Evolutionary conservation across 768 basidiomycete genomes (phyloP).

Genomic region (Russula abietina): DNA sequence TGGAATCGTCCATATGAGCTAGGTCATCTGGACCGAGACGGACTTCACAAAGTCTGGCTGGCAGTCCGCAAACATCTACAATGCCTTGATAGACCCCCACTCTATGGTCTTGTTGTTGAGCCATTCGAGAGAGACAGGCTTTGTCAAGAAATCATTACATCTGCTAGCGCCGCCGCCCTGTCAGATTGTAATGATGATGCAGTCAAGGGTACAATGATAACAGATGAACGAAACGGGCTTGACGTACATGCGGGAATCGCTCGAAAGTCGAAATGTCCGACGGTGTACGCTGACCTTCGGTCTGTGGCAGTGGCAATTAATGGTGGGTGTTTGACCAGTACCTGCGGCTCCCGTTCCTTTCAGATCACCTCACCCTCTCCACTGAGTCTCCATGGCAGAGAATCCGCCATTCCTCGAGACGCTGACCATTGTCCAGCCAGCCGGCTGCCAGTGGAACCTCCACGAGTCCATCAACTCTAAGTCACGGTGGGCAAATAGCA

Average conservation of each 20-base stretch:
- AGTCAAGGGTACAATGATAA: conserved; percentile 98
- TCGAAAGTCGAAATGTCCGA: conserved; percentile 49
- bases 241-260: conserved; percentile 43
- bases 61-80: conserved; percentile 88
- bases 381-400: no score
- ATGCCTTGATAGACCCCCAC: conserved; percentile 95
- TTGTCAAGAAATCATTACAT: conserved; percentile 98
- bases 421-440: no score
- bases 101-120: conserved; percentile 97
- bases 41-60: conserved; percentile 52
- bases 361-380: no score
- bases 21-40: no score
- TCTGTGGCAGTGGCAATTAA: no score
- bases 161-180: conserved; percentile 98
- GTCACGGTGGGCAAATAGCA: no score
- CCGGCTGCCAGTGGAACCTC: no score
- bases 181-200: conserved; percentile 94
- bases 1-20: no score
- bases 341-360: no score
- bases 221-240: conserved; percentile 81
- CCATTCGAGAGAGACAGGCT: conserved; percentile 93
- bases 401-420: no score
- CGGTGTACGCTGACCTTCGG: conserved; percentile 49
- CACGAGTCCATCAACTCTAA: no score
- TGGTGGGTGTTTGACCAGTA: no score